Conservation (phyloP, 1,284 basidiomycete genomes). For the Lentinula novae-zelandiae region DNA sequence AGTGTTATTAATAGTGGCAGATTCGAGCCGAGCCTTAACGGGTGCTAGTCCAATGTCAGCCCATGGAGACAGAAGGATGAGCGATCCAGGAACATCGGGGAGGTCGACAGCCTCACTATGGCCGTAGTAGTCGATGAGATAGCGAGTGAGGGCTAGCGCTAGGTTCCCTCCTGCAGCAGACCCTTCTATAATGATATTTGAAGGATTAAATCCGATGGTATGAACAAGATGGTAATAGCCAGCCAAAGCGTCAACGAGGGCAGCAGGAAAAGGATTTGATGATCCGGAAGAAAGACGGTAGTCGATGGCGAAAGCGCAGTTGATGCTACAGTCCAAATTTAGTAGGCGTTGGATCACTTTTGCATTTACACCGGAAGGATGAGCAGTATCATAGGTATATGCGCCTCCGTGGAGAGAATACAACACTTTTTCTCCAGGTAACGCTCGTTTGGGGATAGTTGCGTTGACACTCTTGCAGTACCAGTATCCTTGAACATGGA, state of each 20-base stretch:
- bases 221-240: slow-evolving; percentile 50
- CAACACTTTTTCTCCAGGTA: slow-evolving; percentile 47
- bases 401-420: slow-evolving; percentile 51
- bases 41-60: slow-evolving; percentile 34
- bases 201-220: slow-evolving; percentile 36
- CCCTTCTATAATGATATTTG: slow-evolving; percentile 52
- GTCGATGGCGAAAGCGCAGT: slow-evolving; percentile 40
- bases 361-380: slow-evolving; percentile 34
- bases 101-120: slow-evolving; percentile 16
- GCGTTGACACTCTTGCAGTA: slow-evolving; percentile 36
- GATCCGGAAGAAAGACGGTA: slow-evolving; percentile 34
- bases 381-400: slow-evolving; percentile 39
- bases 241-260: slow-evolving; percentile 49
- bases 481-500: slow-evolving; percentile 57
- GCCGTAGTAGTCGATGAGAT: slow-evolving; percentile 28
- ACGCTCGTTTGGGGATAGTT: slow-evolving; percentile 24
- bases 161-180: slow-evolving; percentile 65
- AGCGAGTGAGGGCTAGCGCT: slow-evolving; percentile 41
- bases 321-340: slow-evolving; percentile 31
- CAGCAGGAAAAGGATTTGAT: slow-evolving; percentile 47
- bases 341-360: slow-evolving; percentile 30
- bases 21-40: slow-evolving; percentile 13
- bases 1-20: background rate
- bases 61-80: slow-evolving; percentile 48
- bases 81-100: slow-evolving; percentile 27